Percentiles rank a stretch among this genome's conserved stretches.
Conservation (phyloP, 306 rosid genomes). For the Citrullus amarus region DNA sequence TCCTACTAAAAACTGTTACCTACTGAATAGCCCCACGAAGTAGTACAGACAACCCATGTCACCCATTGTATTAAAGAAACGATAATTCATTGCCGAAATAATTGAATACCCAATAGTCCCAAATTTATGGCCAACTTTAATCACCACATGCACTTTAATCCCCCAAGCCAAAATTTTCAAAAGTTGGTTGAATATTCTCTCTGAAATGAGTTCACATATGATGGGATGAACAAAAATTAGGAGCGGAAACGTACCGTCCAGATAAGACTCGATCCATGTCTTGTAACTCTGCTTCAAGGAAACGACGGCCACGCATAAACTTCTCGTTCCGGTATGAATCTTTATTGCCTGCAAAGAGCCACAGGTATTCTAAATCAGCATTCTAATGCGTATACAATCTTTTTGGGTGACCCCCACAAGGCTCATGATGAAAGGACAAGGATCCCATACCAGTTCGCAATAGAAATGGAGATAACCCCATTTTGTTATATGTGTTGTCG, state of each 20-base stretch:
- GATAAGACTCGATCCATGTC: conserved; percentile 74
- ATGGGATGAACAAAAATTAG: not conserved
- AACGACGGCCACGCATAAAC: conserved; percentile 85
- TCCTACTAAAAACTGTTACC: conserved; percentile 30
- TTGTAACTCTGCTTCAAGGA: conserved; percentile 88
- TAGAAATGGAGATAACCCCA: conserved; percentile 74
- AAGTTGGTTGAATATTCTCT: not conserved
- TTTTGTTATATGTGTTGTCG: conserved; percentile 59
- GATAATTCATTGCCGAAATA: conserved; percentile 3
- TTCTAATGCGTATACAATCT: not conserved
- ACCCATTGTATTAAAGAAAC: conserved; percentile 19
- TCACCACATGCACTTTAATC: conserved; percentile 3
- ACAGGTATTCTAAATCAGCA: not conserved
- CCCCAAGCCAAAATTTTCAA: not conserved
- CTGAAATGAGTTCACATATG: not conserved
- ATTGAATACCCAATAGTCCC: not conserved
- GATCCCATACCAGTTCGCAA: conserved; percentile 60
- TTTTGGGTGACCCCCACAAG: not conserved
- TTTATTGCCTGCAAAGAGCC: conserved; percentile 39
- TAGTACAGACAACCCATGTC: conserved; percentile 15
- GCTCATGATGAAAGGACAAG: not conserved
- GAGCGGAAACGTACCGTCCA: conserved; percentile 54
- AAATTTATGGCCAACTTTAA: not conserved
- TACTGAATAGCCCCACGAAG: conserved; percentile 16
- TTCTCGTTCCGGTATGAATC: conserved; percentile 82